Evolutionary conservation across 2,329 filamentous ascomycete genomes (phyloP), one percentile per base, ranked within the genome.

Genomic region (Teratosphaeria nubilosa): DNA sequence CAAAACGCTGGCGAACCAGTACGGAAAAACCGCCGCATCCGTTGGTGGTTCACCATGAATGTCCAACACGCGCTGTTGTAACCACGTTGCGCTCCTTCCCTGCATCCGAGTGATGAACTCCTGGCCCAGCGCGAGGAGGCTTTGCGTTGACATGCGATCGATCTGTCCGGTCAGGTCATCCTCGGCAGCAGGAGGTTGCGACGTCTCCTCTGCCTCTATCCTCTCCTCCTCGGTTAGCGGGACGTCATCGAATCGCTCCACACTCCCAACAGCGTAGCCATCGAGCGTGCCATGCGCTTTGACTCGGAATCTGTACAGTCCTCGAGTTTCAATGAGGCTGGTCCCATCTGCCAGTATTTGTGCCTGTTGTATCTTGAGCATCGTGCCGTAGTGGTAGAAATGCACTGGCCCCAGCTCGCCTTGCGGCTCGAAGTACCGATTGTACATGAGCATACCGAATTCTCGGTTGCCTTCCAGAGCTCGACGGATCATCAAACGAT

Each of bases 1-100:
- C 13, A 95, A 73, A 22, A 94, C 85, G 67, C 84, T 89, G 10
- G 88, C 91, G 64, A 96, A 87, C 91, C 91, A 96, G 80, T 91
- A 96, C 0, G 91, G 88, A 64, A 96, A 94, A 1, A 83, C 72
- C 2, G 85, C 85, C 0, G 90, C 85, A 66, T 95, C 89, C 16
- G 82, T 77, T 0, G 90, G 91, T 22, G 86, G 86, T 59, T 87
- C 83, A 13, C 91, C 91, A 63, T 92, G 94, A 5, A 88, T 84
- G 32, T 83, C 76, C 31, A 91, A 76, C 34, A 91, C 85, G 9
- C 86, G 82, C 48, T 85, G 80, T 57, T 88, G 83, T 30, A 95
- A 76, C 90, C 90, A 95, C 0, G 82, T 81, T 0, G 86, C 87
- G 59, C 86, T 88, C 56, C 84, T 77, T 5, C 79, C 78, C 56